Conservation (phyloP, 768 basidiomycete genomes). For the Tulasnella sp. region DNA sequence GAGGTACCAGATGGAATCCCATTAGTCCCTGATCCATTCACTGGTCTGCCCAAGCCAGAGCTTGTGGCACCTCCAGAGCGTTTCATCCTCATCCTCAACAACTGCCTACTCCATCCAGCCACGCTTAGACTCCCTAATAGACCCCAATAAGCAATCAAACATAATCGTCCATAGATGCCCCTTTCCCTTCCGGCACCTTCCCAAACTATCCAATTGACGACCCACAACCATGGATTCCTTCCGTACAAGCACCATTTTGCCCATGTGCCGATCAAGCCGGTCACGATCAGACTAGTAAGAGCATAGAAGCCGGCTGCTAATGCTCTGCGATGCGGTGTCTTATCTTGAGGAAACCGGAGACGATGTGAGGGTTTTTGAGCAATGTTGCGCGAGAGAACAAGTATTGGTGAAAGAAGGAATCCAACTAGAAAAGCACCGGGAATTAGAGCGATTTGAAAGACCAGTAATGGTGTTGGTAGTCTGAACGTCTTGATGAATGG, state of each 20-base stretch:
- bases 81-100: conserved; percentile 62
- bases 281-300: conserved; percentile 63
- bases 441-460: conserved; percentile 85
- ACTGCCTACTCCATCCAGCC: conserved; percentile 87
- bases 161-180: too few species aligned
- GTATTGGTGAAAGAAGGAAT: conserved; percentile 84
- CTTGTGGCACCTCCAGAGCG: too few species aligned
- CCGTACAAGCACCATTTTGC: conserved; percentile 64
- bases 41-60: too few species aligned
- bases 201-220: conserved; percentile 59
- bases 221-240: conserved; percentile 79
- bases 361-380: conserved; percentile 73
- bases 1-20: background rate
- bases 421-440: conserved; percentile 87
- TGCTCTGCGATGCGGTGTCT: conserved; percentile 62
- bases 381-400: conserved; percentile 82
- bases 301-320: conserved; percentile 77
- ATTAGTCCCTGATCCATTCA: too few species aligned
- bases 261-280: conserved; percentile 81
- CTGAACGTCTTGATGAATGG: conserved; percentile 85
- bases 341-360: conserved; percentile 69
- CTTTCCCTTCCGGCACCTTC: conserved; percentile 75
- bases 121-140: conserved; percentile 68
- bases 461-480: conserved; percentile 79
- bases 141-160: conserved; percentile 76